Base-by-base conservation (phyloP, 192 early-diverging fungal species). In the Gamsiella multidivaricata region DNA sequence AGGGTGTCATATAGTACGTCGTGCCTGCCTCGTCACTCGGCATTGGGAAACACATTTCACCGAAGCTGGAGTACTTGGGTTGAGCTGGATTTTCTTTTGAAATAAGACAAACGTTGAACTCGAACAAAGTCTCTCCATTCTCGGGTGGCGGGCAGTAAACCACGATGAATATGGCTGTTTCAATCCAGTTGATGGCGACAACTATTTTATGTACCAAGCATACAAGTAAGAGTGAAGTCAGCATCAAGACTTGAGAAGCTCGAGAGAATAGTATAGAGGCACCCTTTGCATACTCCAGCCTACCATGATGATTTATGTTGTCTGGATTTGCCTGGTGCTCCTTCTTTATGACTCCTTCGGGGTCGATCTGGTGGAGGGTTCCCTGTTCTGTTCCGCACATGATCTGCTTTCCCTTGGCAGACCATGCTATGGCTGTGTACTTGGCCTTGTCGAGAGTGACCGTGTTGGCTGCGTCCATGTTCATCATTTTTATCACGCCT, bases 341-440 rank as follows among this genome's bases (percentile, higher is more conserved):
- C 47, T 69, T 80, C 71, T 92, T 94, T 3, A 82, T 57, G 14
- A 46, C 80, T 32, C 94, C 95, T 25, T 86, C 83, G 1, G 87
- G 86, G 8, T 84, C 83, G 59, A 90, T 83, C 62, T 94, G 91
- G 0, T 81, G 70, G 22, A 97, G 74, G 28, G 46, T 32, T 6
- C 89, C 94, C 9, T 66, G 58, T n/a, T 72, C 46, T 31, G 85
- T 86, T 25, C 94, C 95, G 31, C 91, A 91, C 29, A 90, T 89
- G 39, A 97, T 87, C 70, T 95, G 95, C 66, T 94, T 95, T 68
- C 95, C 95, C 68, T 97, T 97, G 33, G 84, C 85, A 37, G 93
- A 95, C 95, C 95, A 97, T 43, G 87, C 91, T 23, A 96, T 85
- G 8, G 87, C 79, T 12, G 87, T 87, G 43, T 84, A 63, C 15